Percentiles rank a stretch among this genome's conserved stretches.
These are phyloP conservation scores for Penicillium palitans DNA, from an alignment of 2,329 filamentous ascomycete species.

Conservation along the genomic window DNA sequence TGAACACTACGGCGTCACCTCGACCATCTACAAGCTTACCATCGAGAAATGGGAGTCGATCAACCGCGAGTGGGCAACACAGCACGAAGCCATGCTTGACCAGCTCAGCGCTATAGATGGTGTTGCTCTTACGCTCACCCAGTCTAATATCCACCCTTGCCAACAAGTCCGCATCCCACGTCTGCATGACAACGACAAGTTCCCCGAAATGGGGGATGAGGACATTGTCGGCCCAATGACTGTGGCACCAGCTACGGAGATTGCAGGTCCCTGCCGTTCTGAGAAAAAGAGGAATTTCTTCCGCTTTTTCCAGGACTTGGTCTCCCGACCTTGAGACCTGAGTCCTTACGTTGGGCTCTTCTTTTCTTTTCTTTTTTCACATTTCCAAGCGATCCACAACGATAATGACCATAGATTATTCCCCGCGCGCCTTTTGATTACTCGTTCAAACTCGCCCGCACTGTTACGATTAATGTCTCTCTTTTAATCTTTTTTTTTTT, in stretches of 20 bases:
- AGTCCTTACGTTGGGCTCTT: not conserved
- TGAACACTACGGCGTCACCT: constrained; percentile 87
- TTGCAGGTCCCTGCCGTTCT: constrained; percentile 45
- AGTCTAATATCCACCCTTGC: constrained; percentile 47
- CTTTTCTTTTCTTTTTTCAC: constrained; percentile 2
- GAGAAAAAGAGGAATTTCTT: constrained; percentile 47
- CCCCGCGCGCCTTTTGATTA: constrained; percentile 16
- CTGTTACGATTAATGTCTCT: constrained; percentile 37
- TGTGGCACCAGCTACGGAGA: constrained; percentile 45
- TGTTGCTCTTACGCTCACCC: constrained; percentile 40
- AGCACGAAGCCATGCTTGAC: constrained; percentile 65
- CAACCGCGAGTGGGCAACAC: constrained; percentile 70
- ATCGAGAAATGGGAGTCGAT: constrained; percentile 86
- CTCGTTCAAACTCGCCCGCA: constrained; percentile 23
- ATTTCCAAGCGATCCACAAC: constrained; percentile 17
- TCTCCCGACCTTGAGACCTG: constrained; percentile 31
- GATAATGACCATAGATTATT: constrained; percentile 33
- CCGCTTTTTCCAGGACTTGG: constrained; percentile 46
- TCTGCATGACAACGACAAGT: constrained; percentile 67
- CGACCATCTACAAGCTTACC: constrained; percentile 81
- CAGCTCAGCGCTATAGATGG: constrained; percentile 44
- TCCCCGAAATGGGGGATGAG: constrained; percentile 81
- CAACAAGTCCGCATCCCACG: constrained; percentile 50
- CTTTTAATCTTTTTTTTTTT: constrained; percentile 12
- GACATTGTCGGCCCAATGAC: constrained; percentile 93